Base-by-base conservation (phyloP, 768 basidiomycete species). In the Xerocomellus dryophilus region DNA sequence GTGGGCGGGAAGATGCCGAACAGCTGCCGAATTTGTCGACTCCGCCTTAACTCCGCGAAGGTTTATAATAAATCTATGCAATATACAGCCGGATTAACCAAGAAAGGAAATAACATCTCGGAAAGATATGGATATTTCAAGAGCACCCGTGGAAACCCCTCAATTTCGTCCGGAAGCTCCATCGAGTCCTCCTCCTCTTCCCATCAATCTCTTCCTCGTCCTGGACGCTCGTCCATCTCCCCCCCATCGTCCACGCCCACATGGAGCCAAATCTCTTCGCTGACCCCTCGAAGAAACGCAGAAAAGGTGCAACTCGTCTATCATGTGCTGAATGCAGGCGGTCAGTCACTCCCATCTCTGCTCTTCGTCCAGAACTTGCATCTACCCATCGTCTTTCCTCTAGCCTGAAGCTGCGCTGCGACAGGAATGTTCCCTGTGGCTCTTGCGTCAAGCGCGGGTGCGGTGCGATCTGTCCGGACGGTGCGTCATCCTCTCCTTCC, bases 271-370 rank as follows among this genome's bases (percentile, higher is more conserved):
- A 21, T 8, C 15, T 62, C 18, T 67, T 66, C 39, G 60, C 73
- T 5, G 70, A 66, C 54, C 72, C 75, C 3, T 55, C 73, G 2
- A 85, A 83, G 71, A 84, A 84, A 65, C 77, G 82, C 32, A 75
- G 83, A 66, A 85, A 84, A 58, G 88, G 88, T 36, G 87, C 88
- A 7, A 87, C 85, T 6, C 80, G 88, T 40, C 77, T 90, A 43
- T 88, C 86, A 12, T 90, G 88, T 63, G 88, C 88, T 23, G 88
- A 91, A 60, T 91, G 88, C 65, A 78, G 88, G 66, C 80, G 88
- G 88, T 85, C 56, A 39, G 68, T 55, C 54, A 1, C 39, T 21
- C 18, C 31, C 43, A 20, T 42, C 2, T 8, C 23, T 18, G 23
- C 18, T 31, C 20, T 1, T 20, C 8, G 44, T 11, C 39, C 21